Evolutionary conservation across 129 eudicot species (phyloP).

Genomic region (Helianthus tuberosus): DNA sequence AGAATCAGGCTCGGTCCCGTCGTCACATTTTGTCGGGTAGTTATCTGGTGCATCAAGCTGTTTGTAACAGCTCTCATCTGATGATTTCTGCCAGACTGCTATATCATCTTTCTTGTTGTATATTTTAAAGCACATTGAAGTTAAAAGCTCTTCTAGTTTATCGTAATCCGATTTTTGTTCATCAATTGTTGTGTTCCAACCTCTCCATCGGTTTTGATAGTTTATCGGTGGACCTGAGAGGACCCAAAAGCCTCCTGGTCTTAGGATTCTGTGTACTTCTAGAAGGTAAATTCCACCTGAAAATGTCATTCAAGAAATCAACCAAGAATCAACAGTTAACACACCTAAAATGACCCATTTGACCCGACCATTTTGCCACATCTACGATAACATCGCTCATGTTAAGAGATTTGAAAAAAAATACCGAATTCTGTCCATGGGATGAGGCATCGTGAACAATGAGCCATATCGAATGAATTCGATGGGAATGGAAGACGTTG

Average conservation of each 20-base stretch:
- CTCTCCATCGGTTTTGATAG: slow-evolving; percentile 78
- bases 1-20: slow-evolving; percentile 92
- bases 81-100: slow-evolving; percentile 95
- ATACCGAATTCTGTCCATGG: slow-evolving; percentile 99
- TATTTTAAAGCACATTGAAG: slow-evolving; percentile 86
- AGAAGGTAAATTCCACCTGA: slow-evolving; percentile 95
- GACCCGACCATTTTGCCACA: neutral
- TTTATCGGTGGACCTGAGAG: slow-evolving; percentile 98
- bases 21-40: slow-evolving; percentile 93
- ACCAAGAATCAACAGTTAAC: neutral
- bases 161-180: slow-evolving; percentile 81
- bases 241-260: slow-evolving; percentile 98
- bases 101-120: slow-evolving; percentile 82
- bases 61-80: slow-evolving; percentile 74
- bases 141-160: slow-evolving; percentile 69
- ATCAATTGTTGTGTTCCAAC: slow-evolving; percentile 91
- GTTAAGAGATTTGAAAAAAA: neutral
- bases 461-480: slow-evolving; percentile 97
- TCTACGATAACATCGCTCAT: neutral
- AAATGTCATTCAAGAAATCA: slow-evolving; percentile 15
- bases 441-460: slow-evolving; percentile 98
- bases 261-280: slow-evolving; percentile 86
- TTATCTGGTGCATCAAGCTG: slow-evolving; percentile 73
- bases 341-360: neutral
- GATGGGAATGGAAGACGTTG: slow-evolving; percentile 99